Base-by-base conservation (phyloP, 106 monocot genomes). In the Dactylorhiza incarnata region DNA sequence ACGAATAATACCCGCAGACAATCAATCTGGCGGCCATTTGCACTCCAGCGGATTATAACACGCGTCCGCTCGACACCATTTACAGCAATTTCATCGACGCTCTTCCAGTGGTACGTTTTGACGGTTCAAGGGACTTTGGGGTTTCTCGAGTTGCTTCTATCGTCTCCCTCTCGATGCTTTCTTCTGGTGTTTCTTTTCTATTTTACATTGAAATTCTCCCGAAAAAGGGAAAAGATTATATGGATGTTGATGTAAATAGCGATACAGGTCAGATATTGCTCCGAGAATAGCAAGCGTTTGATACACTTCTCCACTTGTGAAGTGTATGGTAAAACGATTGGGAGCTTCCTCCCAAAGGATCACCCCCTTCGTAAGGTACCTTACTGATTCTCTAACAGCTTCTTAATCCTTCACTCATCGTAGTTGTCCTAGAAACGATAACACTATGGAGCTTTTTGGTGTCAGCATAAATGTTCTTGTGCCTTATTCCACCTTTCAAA, bases 31-130 rank as follows among this genome's bases (percentile, higher is more conserved):
- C 90, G 7, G 90, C 90, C 46, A 90, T 90, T 68, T 90, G 90
- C 71, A 90, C 90, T 24, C 90, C 90, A 37, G 90, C 90, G 13
- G 90, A 90, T 61, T 90, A 90, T 81, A 90, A 90, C 75, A 90
- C 90, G 6, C 82, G 90, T 25, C 90, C 90, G 0, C 87, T 90
- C n/a, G 90, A 90, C 50, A 90, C 90, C 66, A 90, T 90, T 10
- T 90, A 87, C 78, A 90, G 90, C 79, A 90, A 90, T 75, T 90
- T 90, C 85, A 87, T 87, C 37, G 90, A 90, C 52, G 90, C 90
- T 3, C 90, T 90, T 25, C 90, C 90, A 9, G 90, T 90, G 78
- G 90, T 90, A 75, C 50, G 82, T 43, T 49, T 29, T 72, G 20
- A 72, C 72, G 13, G 20, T 72, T 48, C 22, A 48, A 23, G 0